A percentile compares a stretch with the other conserved stretches of the same genome.
phyloP scores from a whole-genome alignment of 306 rosid genomes.

The Albizia julibrissin region DNA sequence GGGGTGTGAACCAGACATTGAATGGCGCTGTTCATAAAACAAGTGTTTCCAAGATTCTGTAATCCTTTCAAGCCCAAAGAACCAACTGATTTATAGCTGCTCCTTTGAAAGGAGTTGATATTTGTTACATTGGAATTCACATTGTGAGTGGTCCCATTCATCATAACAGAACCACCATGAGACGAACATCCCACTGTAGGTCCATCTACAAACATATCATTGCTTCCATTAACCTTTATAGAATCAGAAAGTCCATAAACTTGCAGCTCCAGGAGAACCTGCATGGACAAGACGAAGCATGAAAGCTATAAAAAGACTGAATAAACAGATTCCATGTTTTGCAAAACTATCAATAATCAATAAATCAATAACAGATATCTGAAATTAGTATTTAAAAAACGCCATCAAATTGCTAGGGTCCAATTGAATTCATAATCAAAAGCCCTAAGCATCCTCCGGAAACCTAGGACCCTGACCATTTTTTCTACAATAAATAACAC shows the following conservation, averaged over 20 bases:
- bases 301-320: slow-evolving; percentile 23
- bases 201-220: slow-evolving; percentile 47
- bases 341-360: slow-evolving; percentile 26
- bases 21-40: slow-evolving; percentile 90
- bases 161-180: slow-evolving; percentile 32
- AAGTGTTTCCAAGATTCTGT: slow-evolving; percentile 92
- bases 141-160: slow-evolving; percentile 57
- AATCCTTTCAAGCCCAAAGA: slow-evolving; percentile 80
- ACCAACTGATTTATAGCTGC: slow-evolving; percentile 51
- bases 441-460: background rate
- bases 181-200: slow-evolving; percentile 46
- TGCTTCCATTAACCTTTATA: slow-evolving; percentile 37
- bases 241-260: slow-evolving; percentile 65
- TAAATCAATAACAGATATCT: slow-evolving; percentile 19
- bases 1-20: slow-evolving; percentile 90
- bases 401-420: background rate
- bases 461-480: background rate
- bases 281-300: slow-evolving; percentile 38
- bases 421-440: background rate
- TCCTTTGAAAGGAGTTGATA: slow-evolving; percentile 40
- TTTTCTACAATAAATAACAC: background rate
- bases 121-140: slow-evolving; percentile 38
- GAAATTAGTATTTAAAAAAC: background rate
- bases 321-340: background rate
- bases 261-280: slow-evolving; percentile 77